A percentile compares a stretch with the other conserved stretches of the same genome.
These are phyloP conservation scores for Postia placenta DNA, from an alignment of 768 basidiomycete genomes.

Conservation along the genomic window DNA sequence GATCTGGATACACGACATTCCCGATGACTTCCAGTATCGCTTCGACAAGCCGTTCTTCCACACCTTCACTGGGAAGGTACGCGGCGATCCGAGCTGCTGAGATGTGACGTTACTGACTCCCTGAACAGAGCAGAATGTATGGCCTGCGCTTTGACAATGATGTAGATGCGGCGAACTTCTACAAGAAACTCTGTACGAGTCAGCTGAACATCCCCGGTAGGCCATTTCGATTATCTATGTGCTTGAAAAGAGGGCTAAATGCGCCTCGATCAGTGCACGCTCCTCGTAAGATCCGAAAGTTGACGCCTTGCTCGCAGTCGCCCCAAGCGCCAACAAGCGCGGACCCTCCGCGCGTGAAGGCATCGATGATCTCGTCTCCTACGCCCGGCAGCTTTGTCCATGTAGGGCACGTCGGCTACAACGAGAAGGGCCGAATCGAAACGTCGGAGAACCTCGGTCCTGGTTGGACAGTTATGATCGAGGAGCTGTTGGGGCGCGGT, in stretches of 20 bases:
- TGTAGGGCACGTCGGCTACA: constrained; percentile 58
- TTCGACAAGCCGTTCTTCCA: constrained; percentile 92
- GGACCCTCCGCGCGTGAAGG: constrained; percentile 19
- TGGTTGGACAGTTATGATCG: constrained; percentile 38
- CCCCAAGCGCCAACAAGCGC: not conserved
- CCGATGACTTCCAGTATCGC: constrained; percentile 59
- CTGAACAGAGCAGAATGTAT: constrained; percentile 36
- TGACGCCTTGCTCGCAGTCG: not conserved
- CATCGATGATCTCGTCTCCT: constrained; percentile 51
- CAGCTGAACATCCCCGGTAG: constrained; percentile 40
- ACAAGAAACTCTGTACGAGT: constrained; percentile 54
- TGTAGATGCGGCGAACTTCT: constrained; percentile 49
- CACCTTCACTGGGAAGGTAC: constrained; percentile 77
- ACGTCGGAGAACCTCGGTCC: constrained; percentile 47
- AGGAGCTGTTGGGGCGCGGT: constrained; percentile 35
- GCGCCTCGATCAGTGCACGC: constrained; percentile 10
- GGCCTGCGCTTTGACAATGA: constrained; percentile 58
- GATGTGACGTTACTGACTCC: constrained; percentile 12
- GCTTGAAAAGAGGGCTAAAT: no score
- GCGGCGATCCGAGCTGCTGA: constrained; percentile 19
- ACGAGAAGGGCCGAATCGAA: constrained; percentile 44
- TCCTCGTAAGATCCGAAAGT: constrained; percentile 3
- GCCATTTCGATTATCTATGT: no score
- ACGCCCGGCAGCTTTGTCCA: constrained; percentile 59
- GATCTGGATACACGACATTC: constrained; percentile 65